These are phyloP conservation scores for Larix sibirica DNA, from an alignment of 83 land plant species.

Conservation along the genomic window DNA sequence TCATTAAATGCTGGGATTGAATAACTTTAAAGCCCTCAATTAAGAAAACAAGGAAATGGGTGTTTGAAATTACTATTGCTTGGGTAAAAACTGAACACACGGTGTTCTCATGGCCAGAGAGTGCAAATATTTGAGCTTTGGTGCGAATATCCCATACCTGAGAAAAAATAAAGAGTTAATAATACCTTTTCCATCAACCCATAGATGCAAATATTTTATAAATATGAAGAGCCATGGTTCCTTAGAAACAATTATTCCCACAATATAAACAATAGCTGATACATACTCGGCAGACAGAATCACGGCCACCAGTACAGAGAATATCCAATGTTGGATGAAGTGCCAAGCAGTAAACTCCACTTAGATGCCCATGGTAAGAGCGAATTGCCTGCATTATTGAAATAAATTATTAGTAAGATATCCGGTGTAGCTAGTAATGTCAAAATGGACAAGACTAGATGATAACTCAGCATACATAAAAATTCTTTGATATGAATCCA, in stretches of 20 bases:
- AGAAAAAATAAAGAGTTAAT: slow-evolving; percentile 9
- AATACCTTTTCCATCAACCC: not conserved
- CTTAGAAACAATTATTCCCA: not conserved
- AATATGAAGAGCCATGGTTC: not conserved
- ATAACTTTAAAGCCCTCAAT: not conserved
- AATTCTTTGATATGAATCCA: not conserved
- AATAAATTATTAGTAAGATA: not conserved
- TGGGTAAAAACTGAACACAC: slow-evolving; percentile 97
- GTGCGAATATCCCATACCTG: slow-evolving; percentile 99
- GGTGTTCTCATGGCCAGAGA: slow-evolving; percentile 96
- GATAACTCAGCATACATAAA: not conserved
- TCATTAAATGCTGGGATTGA: not conserved
- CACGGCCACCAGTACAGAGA: slow-evolving; percentile 96
- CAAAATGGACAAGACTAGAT: not conserved
- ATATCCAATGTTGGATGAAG: slow-evolving; percentile 97
- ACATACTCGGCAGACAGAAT: slow-evolving; percentile 98
- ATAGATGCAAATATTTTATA: not conserved
- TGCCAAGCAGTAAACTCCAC: slow-evolving; percentile 97
- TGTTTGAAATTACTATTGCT: slow-evolving; percentile 68
- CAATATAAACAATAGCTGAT: slow-evolving; percentile 1
- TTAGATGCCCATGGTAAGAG: slow-evolving; percentile 98
- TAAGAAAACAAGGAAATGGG: not conserved
- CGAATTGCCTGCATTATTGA: slow-evolving; percentile 72
- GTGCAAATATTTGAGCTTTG: slow-evolving; percentile 90
- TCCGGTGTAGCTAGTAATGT: not conserved